Base-by-base conservation (phyloP, 148 eudicot genomes). In the Fagopyrum esculentum region DNA sequence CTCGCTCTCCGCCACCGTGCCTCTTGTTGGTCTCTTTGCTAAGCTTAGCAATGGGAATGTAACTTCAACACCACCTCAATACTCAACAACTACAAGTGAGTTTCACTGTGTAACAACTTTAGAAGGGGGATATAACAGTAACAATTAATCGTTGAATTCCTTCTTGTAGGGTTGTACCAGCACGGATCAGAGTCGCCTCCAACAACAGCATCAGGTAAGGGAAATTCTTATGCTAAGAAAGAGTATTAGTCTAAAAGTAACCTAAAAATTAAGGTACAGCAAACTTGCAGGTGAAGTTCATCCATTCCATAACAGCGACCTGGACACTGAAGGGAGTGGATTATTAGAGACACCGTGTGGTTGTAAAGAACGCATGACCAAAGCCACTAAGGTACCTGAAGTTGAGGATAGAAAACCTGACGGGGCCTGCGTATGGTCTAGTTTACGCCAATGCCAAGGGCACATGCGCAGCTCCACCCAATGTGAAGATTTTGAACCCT, bases 361-460 rank as follows among this genome's bases (percentile, higher is more conserved):
- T 82, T 2, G 78, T 93, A 51, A 93, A 88, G 85, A 93, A 88
- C 73, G 55, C 46, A 3, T 89, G 92, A 9, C 69, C 78, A 68
- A 91, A 85, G 52, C 81, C 89, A 26, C 86, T 93, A 51, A 81
- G 51, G 44, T 76, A 85, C 47, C 83, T 93, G 70, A 86, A 82
- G 82, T 78, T 93, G 85, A 82, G 68, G 81, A 69, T 93, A 35
- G 89, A 89, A 29, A 81, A 85, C 80, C 85, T 91, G 2, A 74
- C 79, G 0, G 98, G 98, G 45, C 80, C 90, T 1, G 2, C 89
- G 9, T 89, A 86, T 81, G 97, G 98, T 68, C 84, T 93, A 61
- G 63, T 76, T 60, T 82, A 84, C 46, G 83, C 85, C 17, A 78
- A 59, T 46, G 82, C 82, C 22, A 49, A 49, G 52, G 81, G 80